Base-by-base conservation (phyloP, 2,329 filamentous ascomycete species). In the Ceratocystis papillata region DNA sequence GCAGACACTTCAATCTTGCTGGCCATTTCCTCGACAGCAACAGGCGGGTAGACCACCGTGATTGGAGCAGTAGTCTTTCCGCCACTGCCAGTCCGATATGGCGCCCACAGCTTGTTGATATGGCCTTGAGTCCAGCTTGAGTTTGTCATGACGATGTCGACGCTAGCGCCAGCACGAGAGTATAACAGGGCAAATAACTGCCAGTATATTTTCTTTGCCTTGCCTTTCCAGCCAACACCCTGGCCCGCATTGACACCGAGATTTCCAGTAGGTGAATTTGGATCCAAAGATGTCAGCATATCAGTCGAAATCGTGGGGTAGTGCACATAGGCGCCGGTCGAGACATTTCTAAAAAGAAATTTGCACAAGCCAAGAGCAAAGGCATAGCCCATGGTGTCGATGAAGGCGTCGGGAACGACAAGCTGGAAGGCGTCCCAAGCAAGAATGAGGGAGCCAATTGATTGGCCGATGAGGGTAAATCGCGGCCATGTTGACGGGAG, bases 221-320 rank as follows among this genome's bases (percentile, higher is more conserved):
- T 73, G 10, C 93, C 93, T 68, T 83, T 86, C 33, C 81, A 72
- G 0, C 93, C 93, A 37, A 79, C 80, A 1, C 91, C 93, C 65
- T 88, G 82, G 41, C 93, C 92, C 3, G 92, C 89, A 73, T 97
- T 94, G 66, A 96, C 80, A 2, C 93, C 88, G 76, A 83, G 87
- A 65, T 74, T 75, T 15, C 86, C 88, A 61, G 79, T 82, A 44
- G 76, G 69, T 1, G 80, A 82, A 7, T 74, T 75, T 7, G 88
- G 84, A 70, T 91, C 84, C 3, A 96, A 83, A 20, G 89, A 93
- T 25, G 85, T 82, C 3, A 99, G 83, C 94, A 99, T 99, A 72
- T 99, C 94, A 63, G 91, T 99, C 2, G 92, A 96, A 65, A 99
- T 99, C 66, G 93, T 97, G 0, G 94, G 94, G 74, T 97, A 99